Evolutionary conservation across 257 asterid species (phyloP).

Genomic region (Asclepias syriaca): DNA sequence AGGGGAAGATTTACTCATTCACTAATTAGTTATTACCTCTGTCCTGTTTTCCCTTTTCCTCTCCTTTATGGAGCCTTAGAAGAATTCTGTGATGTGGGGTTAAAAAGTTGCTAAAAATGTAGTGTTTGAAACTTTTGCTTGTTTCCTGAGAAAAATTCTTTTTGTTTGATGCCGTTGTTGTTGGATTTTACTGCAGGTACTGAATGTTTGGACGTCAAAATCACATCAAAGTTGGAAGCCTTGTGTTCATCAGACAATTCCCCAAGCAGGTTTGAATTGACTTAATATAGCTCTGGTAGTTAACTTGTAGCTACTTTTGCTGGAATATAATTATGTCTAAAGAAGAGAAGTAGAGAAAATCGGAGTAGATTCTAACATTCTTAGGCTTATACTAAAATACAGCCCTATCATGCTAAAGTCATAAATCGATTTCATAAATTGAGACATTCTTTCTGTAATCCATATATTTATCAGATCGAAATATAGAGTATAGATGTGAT

Average conservation of each 20-base stretch:
- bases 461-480: no score
- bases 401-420: no score
- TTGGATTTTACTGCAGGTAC: constrained; percentile 41
- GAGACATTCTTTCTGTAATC: no score
- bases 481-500: neutral
- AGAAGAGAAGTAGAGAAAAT: neutral
- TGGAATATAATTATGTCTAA: neutral
- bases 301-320: neutral
- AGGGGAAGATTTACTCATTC: neutral
- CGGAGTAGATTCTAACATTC: neutral
- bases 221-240: constrained; percentile 88
- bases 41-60: neutral
- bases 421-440: no score
- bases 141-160: neutral
- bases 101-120: neutral
- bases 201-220: constrained; percentile 84
- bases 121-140: neutral
- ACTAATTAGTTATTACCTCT: neutral
- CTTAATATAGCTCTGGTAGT: neutral
- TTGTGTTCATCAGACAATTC: constrained; percentile 55
- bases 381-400: neutral
- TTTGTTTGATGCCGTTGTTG: neutral
- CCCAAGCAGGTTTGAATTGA: constrained; percentile 51
- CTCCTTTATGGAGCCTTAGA: neutral
- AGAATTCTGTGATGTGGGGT: no score